Evolutionary conservation across 345 rosid species (phyloP).

Genomic region (Pelargonium nanum): DNA sequence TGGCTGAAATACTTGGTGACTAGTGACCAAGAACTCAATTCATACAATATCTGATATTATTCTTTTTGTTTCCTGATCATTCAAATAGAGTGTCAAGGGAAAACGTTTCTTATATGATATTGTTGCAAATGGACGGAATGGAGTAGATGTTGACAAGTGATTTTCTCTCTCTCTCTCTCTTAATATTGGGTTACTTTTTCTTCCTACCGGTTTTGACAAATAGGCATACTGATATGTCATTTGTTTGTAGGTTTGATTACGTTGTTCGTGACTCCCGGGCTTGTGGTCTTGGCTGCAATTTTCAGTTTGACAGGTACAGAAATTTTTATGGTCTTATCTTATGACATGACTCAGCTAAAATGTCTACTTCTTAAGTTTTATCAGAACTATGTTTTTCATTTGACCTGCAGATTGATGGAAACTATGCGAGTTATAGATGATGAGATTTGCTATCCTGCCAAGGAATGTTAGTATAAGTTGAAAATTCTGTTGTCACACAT

Average conservation of each 20-base stretch:
- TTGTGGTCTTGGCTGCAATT: slow-evolving; percentile 80
- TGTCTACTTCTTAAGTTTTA: not conserved
- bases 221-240: not conserved
- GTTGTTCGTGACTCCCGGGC: slow-evolving; percentile 83
- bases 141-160: slow-evolving; percentile 93
- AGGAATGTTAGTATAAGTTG: slow-evolving; percentile 63
- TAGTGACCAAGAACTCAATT: not conserved
- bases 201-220: not conserved
- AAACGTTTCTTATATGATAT: slow-evolving; percentile 84
- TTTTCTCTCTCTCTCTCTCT: not conserved
- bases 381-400: not conserved
- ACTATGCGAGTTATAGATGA: slow-evolving; percentile 77
- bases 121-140: slow-evolving; percentile 96
- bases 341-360: not conserved
- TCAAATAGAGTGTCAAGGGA: slow-evolving; percentile 43
- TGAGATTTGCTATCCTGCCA: slow-evolving; percentile 94
- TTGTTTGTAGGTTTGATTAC: slow-evolving; percentile 71
- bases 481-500: slow-evolving; percentile 8
- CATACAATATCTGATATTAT: not conserved
- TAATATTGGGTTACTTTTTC: slow-evolving; percentile 10
- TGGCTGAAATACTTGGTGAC: not conserved
- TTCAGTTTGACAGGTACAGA: slow-evolving; percentile 67
- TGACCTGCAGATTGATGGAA: slow-evolving; percentile 66
- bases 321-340: slow-evolving; percentile 7
- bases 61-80: not conserved